Conservation (phyloP, 192 early-diverging fungal species). For the Podila epicladia region DNA sequence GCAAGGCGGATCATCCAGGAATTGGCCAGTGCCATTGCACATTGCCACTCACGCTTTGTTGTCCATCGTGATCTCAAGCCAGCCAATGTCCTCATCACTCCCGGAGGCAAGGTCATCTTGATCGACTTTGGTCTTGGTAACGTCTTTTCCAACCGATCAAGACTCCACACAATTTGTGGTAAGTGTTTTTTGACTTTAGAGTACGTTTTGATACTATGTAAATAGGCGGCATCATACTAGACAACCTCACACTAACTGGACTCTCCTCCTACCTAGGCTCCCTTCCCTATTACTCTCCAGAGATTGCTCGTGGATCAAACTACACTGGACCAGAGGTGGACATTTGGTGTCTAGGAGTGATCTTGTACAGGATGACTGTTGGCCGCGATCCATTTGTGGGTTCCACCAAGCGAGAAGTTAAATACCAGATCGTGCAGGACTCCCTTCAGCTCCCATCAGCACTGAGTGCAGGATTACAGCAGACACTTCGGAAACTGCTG, state of each 20-base stretch:
- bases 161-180: slow-evolving; percentile 91
- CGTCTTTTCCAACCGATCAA: slow-evolving; percentile 69
- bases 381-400: slow-evolving; percentile 64
- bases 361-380: slow-evolving; percentile 84
- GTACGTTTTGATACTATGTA: no score
- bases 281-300: slow-evolving; percentile 88
- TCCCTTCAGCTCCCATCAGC: slow-evolving; percentile 49
- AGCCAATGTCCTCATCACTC: slow-evolving; percentile 86
- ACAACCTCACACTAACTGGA: not conserved
- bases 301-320: slow-evolving; percentile 91
- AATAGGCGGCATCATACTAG: not conserved
- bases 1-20: slow-evolving; percentile 81
- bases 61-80: slow-evolving; percentile 89
- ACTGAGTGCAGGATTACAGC: slow-evolving; percentile 53
- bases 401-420: slow-evolving; percentile 61
- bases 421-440: slow-evolving; percentile 55
- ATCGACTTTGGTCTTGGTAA: slow-evolving; percentile 96
- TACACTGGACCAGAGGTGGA: slow-evolving; percentile 96
- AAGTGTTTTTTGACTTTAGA: not conserved
- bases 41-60: slow-evolving; percentile 77
- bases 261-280: slow-evolving; percentile 65
- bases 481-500: slow-evolving; percentile 57
- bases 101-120: slow-evolving; percentile 77
- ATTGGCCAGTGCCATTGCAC: slow-evolving; percentile 82
- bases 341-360: slow-evolving; percentile 94